These are phyloP conservation scores for Leucaena leucocephala DNA, from an alignment of 306 rosid species.

Conservation along the genomic window DNA sequence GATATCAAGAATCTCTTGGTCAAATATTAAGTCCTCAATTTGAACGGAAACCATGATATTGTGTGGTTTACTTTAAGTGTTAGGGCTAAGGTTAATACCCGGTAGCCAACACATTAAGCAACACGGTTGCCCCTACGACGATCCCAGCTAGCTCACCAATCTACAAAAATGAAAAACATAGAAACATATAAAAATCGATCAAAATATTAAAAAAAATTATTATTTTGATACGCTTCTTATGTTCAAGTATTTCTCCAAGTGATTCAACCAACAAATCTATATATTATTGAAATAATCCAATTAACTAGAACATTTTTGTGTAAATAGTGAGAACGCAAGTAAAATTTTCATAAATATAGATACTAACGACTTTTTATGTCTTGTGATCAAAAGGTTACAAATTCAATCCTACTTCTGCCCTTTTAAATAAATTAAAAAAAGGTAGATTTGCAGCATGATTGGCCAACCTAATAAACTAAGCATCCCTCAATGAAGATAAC, in stretches of 20 bases:
- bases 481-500: neutral
- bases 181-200: neutral
- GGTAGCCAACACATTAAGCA: slow-evolving; percentile 66
- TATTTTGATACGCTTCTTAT: slow-evolving; percentile 23
- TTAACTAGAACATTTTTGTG: too few species aligned
- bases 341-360: too few species aligned
- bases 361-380: too few species aligned
- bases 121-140: slow-evolving; percentile 76
- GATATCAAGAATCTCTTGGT: neutral
- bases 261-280: neutral
- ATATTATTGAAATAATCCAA: too few species aligned
- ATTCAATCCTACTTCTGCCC: too few species aligned
- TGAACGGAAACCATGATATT: neutral
- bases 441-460: neutral
- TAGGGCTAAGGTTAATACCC: slow-evolving; percentile 51
- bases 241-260: slow-evolving; percentile 23
- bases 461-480: neutral
- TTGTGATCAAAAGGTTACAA: too few species aligned
- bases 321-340: too few species aligned
- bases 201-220: neutral
- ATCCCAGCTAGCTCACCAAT: slow-evolving; percentile 90
- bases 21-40: neutral
- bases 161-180: slow-evolving; percentile 37
- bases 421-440: too few species aligned
- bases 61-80: neutral